Percentiles rank a stretch among this genome's conserved stretches.
Evolutionary conservation across 768 basidiomycete species (phyloP).

Genomic region (Arthromyces matolae): DNA sequence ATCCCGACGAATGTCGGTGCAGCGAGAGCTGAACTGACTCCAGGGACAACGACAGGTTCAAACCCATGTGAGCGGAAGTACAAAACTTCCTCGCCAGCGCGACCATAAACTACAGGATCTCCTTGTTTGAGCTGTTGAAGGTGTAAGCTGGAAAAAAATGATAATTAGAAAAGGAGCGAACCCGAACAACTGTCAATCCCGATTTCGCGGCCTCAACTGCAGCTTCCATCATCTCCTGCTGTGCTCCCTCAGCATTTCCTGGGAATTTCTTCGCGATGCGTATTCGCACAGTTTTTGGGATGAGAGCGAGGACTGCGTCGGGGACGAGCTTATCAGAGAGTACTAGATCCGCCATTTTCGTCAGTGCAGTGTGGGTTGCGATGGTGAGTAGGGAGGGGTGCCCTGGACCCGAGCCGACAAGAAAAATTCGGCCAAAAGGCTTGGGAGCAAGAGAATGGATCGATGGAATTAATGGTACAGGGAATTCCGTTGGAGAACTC

Average conservation of each 20-base stretch:
- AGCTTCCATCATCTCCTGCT: slow-evolving; percentile 90
- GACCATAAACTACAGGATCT: slow-evolving; percentile 92
- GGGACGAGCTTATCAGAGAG: slow-evolving; percentile 97
- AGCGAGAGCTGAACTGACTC: slow-evolving; percentile 85
- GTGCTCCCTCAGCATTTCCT: slow-evolving; percentile 93
- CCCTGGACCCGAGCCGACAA: slow-evolving; percentile 94
- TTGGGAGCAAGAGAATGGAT: slow-evolving; percentile 33
- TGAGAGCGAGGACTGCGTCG: slow-evolving; percentile 76
- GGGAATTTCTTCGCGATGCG: slow-evolving; percentile 97
- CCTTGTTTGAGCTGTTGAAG: slow-evolving; percentile 86
- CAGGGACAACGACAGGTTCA: slow-evolving; percentile 83
- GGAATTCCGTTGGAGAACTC: slow-evolving; percentile 10
- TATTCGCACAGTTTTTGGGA: slow-evolving; percentile 68
- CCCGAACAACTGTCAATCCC: slow-evolving; percentile 85
- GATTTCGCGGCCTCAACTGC: slow-evolving; percentile 78
- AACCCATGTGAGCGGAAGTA: slow-evolving; percentile 87
- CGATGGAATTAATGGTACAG: slow-evolving; percentile 16
- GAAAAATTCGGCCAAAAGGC: slow-evolving; percentile 68
- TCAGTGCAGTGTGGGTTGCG: slow-evolving; percentile 79
- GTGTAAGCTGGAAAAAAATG: slow-evolving; percentile 4
- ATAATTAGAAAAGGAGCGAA: slow-evolving; percentile 33
- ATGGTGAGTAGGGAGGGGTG: slow-evolving; percentile 90
- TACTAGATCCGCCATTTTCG: slow-evolving; percentile 77
- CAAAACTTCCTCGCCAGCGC: slow-evolving; percentile 91
- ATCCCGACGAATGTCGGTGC: slow-evolving; percentile 89